Base-by-base conservation (phyloP, 108 stramenopile species). In the Conticribra guillardii region DNA sequence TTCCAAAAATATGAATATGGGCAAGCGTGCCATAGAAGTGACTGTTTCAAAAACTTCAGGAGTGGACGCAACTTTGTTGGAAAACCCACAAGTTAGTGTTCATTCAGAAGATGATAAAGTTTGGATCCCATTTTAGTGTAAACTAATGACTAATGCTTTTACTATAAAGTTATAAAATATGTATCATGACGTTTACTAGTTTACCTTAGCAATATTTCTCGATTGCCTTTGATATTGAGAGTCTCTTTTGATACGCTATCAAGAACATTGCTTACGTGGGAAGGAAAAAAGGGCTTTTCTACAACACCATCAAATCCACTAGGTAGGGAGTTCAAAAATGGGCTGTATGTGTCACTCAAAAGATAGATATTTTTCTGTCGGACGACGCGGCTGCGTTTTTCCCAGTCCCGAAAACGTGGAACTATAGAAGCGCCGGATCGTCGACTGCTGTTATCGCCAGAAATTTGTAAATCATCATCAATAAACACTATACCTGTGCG, bases 261-360 rank as follows among this genome's bases (percentile, higher is more conserved):
- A 23, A 72, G 62, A 0, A 47, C 24, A 41, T 54, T 19, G 1
- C 3, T 5, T 21, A 72, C 7, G 22, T 72, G 53, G 5, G 44
- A 51, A 9, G 61, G 62, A 57, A 56, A 28, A 4, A 64, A 16
- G 15, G 86, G 89, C 57, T 82, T 89, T 46, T 80, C 69, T 11
- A 89, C 33, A n/a, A 70, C 83, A 18, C 83, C 83, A 67, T 89
- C 85, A 67, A 85, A 85, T 1, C 86, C 89, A 67, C 51, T 52
- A 19, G 85, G 89, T 73, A 79, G 23, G 5, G 37, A 41, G 11
- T 41, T 41, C 17, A 48, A 26, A 19, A 37, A 16, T 1, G 62
- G 61, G 23, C 67, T 23, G 22, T 34, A 74, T 33, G 28, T 65
- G 30, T 73, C 83, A 29, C 69, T 67, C 2, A 86, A 9, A 11